Base-by-base conservation (phyloP, 1,284 basidiomycete genomes). In the Omphalotus olearius region DNA sequence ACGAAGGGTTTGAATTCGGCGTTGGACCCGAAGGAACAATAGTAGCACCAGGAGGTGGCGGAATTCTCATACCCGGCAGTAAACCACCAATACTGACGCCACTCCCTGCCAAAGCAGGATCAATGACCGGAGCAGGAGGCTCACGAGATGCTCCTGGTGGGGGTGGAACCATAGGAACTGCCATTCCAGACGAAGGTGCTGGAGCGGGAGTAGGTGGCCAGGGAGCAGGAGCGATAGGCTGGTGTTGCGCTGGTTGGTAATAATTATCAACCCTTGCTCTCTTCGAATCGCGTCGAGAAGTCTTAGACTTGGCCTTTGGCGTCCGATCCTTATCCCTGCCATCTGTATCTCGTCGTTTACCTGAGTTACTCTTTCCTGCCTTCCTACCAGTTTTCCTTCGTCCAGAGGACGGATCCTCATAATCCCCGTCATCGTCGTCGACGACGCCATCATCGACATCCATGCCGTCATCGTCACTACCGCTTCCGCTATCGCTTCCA, bases 251-350 rank as follows among this genome's bases (percentile, higher is more conserved):
- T 11, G 36, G 40, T 17, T 42, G 41, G 6, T 14, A 43, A 42
- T 28, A 33, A 30, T 45, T 47, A 23, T 54, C 56, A 41, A 45
- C 57, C 49, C 57, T 54, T 39, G 40, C 56, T 49, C 40, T 39
- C 47, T 23, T 55, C 45, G 18, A 17, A 23, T 52, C 51, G 23
- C 51, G 26, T 17, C 30, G 28, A 1, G 44, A 33, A 42, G 20
- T 47, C 47, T 9, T 57, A 9, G 30, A 33, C 30, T 33, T 33
- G 9, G 30, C 30, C 13, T 33, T 33, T 33, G 30, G 30, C 3
- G 30, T 33, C 23, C 26, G 33, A 33, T 50, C 53, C 17, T 46
- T 51, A 23, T 54, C 51, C 20, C 47, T 56, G 1, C 17, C 36
- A 30, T 36, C 47, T 26, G 47, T 51, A 26, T 41, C 39, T 45